Evolutionary conservation across 78 protist species (phyloP).

Genomic region (Blattamonas nauphoetae): DNA sequence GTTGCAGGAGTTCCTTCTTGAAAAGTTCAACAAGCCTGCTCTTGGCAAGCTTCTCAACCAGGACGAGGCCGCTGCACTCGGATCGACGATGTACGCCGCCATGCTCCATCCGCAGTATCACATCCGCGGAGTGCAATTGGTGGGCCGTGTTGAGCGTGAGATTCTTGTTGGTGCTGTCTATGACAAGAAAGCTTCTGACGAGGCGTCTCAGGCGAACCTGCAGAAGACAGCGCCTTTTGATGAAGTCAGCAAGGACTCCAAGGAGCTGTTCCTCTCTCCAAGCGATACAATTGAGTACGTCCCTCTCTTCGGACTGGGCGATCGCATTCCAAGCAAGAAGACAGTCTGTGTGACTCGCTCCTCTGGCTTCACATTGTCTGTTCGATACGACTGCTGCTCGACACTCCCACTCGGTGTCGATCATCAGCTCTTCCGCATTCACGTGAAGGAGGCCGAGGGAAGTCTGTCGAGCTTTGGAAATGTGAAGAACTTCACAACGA

Average conservation of each 20-base stretch:
- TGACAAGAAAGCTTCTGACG: neutral
- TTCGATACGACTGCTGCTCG: neutral
- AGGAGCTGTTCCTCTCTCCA: neutral
- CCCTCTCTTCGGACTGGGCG: too few species aligned
- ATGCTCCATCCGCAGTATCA: neutral
- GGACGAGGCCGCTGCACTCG: constrained; percentile 11
- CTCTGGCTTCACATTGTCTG: neutral
- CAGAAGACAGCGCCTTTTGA: neutral
- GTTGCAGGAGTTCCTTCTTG: neutral
- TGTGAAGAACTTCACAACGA: neutral
- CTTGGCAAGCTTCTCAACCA: neutral
- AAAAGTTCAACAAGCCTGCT: neutral
- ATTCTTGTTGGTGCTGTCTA: neutral
- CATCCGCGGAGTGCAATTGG: neutral
- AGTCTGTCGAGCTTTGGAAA: neutral
- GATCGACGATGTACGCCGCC: constrained; percentile 7
- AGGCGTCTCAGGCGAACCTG: neutral
- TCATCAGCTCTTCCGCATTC: neutral
- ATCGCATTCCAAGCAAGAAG: neutral
- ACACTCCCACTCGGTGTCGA: neutral
- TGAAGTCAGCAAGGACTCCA: neutral
- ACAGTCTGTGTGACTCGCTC: neutral
- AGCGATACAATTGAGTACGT: too few species aligned
- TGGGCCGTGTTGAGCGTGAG: neutral
- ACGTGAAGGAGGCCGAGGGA: neutral